Conservation (phyloP, 1,284 basidiomycete genomes). For the Macrocystidia cucumis region DNA sequence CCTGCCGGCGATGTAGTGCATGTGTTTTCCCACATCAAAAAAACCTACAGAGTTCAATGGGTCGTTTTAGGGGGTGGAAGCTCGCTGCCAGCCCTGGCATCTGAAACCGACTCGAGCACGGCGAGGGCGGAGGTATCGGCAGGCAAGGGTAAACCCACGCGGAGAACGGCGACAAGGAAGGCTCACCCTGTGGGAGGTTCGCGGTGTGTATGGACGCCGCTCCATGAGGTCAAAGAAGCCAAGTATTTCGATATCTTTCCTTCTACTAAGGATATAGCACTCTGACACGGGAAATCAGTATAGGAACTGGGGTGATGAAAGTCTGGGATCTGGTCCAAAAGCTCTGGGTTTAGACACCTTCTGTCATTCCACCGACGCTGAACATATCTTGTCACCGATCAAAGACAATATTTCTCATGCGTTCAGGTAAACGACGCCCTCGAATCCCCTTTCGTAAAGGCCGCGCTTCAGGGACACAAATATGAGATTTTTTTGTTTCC, state of each 20-base stretch:
- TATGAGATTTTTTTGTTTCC: too few species aligned
- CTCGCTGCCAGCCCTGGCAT: constrained; percentile 25
- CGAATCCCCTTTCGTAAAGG: too few species aligned
- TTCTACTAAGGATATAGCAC: constrained; percentile 9
- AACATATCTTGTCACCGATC: too few species aligned
- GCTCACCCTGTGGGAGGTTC: too few species aligned
- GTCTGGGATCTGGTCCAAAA: constrained; percentile 42
- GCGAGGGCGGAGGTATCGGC: background rate
- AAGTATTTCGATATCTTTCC: constrained; percentile 44
- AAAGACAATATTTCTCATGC: too few species aligned
- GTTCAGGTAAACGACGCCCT: too few species aligned
- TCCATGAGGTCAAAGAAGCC: constrained; percentile 45
- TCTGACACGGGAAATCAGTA: constrained; percentile 24
- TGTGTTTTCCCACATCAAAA: constrained; percentile 86
- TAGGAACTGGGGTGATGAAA: constrained; percentile 55
- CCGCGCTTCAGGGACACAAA: too few species aligned
- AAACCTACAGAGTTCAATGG: constrained; percentile 82
- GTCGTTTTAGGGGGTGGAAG: constrained; percentile 49
- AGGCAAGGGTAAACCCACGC: constrained; percentile 11
- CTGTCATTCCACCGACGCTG: too few species aligned
- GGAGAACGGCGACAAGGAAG: constrained; percentile 11
- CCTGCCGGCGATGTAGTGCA: constrained; percentile 67
- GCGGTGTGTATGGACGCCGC: constrained; percentile 44
- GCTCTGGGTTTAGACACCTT: constrained; percentile 29
- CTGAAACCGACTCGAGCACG: background rate